Conservation (phyloP, 768 basidiomycete genomes). For the Boletus vermiculosoides region DNA sequence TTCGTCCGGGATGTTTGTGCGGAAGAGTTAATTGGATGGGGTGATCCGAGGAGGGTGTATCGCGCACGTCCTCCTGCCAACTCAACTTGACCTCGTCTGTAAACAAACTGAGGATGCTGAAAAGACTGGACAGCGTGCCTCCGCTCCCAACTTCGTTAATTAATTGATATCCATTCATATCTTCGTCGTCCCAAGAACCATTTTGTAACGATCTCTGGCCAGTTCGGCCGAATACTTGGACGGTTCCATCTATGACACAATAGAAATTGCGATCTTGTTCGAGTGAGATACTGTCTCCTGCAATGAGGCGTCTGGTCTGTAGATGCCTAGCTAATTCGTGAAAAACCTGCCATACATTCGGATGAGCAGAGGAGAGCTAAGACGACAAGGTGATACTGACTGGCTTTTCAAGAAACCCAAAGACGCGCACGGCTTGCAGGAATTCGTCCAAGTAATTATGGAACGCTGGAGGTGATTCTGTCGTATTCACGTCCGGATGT, state of each 20-base stretch:
- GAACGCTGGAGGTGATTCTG: conserved; percentile 71
- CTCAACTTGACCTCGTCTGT: conserved; percentile 91
- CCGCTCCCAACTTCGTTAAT: conserved; percentile 96
- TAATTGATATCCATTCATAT: conserved; percentile 94
- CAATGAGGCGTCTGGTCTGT: conserved; percentile 92
- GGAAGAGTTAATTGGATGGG: conserved; percentile 23
- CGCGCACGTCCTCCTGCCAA: conserved; percentile 71
- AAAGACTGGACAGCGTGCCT: conserved; percentile 92
- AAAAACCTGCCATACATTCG: conserved; percentile 61
- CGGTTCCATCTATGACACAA: conserved; percentile 96
- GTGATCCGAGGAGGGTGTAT: conserved; percentile 26
- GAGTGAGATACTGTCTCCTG: conserved; percentile 90
- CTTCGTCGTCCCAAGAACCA: conserved; percentile 75
- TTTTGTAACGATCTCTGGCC: conserved; percentile 50
- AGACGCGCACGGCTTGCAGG: conserved; percentile 91
- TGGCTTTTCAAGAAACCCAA: conserved; percentile 96
- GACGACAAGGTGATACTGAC: conserved; percentile 42
- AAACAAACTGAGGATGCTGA: conserved; percentile 95
- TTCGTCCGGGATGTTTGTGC: conserved; percentile 34
- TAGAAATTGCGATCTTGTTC: conserved; percentile 95
- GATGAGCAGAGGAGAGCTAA: background rate
- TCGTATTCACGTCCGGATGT: conserved; percentile 87
- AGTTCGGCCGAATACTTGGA: conserved; percentile 85
- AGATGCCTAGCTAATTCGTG: conserved; percentile 96
- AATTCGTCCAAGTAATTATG: conserved; percentile 99